These are phyloP conservation scores for Lachancea sp. DNA, from an alignment of 805 yeast species.

Conservation along the genomic window DNA sequence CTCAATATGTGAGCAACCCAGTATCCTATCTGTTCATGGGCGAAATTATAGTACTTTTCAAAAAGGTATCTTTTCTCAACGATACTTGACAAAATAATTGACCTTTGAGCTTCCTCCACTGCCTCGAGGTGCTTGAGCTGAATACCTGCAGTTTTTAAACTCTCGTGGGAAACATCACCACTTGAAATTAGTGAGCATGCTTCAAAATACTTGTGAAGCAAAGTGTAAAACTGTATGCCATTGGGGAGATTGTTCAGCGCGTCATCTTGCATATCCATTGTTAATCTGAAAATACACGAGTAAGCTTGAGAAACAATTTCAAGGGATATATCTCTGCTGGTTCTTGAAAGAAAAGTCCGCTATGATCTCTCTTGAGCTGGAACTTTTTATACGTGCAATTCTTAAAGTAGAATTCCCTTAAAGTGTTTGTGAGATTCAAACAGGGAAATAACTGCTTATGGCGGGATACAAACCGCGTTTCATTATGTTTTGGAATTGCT, in stretches of 20 bases:
- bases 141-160: background rate
- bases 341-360: background rate
- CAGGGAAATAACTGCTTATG: background rate
- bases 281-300: background rate
- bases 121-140: background rate
- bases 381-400: background rate
- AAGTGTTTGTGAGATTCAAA: background rate
- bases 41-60: background rate
- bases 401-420: background rate
- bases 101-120: background rate
- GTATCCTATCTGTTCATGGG: constrained; percentile 3
- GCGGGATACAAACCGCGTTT: background rate
- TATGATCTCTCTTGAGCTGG: background rate
- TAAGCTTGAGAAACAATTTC: background rate
- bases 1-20: constrained; percentile 9
- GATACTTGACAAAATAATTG: too few species aligned
- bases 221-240: background rate
- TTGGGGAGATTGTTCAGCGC: background rate
- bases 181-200: background rate
- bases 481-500: background rate
- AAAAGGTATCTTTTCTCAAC: background rate
- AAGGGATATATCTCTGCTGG: background rate
- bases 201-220: background rate
- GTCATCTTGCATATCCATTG: background rate
- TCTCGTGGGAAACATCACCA: background rate